Evolutionary conservation across 2,329 filamentous ascomycete species (phyloP).

Genomic region (Fusarium denticulatum): DNA sequence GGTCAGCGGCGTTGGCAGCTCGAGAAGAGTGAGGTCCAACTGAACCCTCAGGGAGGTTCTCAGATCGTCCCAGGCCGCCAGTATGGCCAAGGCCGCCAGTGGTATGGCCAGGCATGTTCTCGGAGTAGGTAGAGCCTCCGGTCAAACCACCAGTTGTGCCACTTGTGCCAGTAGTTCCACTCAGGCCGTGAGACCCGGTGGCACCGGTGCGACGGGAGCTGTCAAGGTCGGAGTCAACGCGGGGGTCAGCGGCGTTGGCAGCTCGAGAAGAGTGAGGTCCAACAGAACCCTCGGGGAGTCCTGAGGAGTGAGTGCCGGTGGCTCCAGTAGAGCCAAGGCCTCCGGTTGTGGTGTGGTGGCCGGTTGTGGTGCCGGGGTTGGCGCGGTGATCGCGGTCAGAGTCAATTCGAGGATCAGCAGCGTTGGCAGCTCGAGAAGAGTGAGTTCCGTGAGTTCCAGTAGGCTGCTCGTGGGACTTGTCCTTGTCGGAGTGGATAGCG

Average conservation of each 20-base stretch:
- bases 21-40: not conserved
- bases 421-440: constrained; percentile 49
- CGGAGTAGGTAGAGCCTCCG: not conserved
- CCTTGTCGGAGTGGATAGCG: constrained; percentile 58
- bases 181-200: too few relatives aligned
- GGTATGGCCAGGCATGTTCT: not conserved
- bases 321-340: too few relatives aligned
- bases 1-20: not conserved
- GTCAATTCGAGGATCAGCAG: constrained; percentile 63
- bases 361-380: constrained; percentile 50
- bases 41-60: not conserved
- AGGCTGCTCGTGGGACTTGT: constrained; percentile 47
- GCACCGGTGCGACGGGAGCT: too few relatives aligned
- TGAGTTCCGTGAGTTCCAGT: constrained; percentile 22
- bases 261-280: too few relatives aligned
- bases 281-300: too few relatives aligned
- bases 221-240: too few relatives aligned
- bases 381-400: constrained; percentile 55
- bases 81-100: not conserved
- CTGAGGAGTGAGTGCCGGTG: too few relatives aligned
- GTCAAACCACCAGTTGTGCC: constrained; percentile 14
- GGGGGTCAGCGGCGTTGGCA: too few relatives aligned
- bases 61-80: not conserved
- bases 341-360: too few relatives aligned
- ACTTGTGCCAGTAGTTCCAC: not conserved